Evolutionary conservation across 208 protist genomes (phyloP).

Genomic region (Wallacemonas sp.): DNA sequence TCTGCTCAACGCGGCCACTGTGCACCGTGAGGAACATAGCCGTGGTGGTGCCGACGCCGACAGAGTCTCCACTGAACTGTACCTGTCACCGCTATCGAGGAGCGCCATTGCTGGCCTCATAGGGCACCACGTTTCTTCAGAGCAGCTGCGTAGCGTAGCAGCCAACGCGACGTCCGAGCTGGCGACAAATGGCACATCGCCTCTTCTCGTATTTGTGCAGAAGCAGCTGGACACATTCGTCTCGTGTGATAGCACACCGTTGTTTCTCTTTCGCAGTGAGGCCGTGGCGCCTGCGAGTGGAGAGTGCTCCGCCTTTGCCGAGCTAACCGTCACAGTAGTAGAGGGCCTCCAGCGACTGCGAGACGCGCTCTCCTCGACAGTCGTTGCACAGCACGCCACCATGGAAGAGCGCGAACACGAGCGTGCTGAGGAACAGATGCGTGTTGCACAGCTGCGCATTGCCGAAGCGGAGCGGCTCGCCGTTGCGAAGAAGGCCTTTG

Average conservation of each 20-base stretch:
- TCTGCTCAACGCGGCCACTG: neutral
- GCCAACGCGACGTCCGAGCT: neutral
- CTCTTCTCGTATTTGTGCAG: slow-evolving; percentile 15
- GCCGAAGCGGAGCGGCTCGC: slow-evolving; percentile 1
- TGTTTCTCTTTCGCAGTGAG: neutral
- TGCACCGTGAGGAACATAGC: neutral
- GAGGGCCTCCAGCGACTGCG: slow-evolving; percentile 3
- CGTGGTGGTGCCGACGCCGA: neutral
- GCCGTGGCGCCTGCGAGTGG: neutral
- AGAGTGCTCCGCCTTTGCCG: neutral
- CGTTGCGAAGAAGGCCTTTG: neutral
- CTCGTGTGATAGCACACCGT: neutral
- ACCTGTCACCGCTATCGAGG: neutral
- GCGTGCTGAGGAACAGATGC: neutral
- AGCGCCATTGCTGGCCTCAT: neutral
- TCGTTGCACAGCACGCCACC: neutral
- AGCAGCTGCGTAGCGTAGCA: neutral
- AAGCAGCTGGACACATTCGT: slow-evolving; percentile 12
- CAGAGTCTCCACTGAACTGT: neutral
- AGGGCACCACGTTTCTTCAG: neutral
- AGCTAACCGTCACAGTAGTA: neutral
- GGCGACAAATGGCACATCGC: neutral
- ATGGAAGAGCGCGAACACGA: neutral
- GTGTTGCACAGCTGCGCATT: neutral
- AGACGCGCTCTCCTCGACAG: neutral